Conservation (phyloP, 768 basidiomycete species). For the Auricularia sp. region DNA sequence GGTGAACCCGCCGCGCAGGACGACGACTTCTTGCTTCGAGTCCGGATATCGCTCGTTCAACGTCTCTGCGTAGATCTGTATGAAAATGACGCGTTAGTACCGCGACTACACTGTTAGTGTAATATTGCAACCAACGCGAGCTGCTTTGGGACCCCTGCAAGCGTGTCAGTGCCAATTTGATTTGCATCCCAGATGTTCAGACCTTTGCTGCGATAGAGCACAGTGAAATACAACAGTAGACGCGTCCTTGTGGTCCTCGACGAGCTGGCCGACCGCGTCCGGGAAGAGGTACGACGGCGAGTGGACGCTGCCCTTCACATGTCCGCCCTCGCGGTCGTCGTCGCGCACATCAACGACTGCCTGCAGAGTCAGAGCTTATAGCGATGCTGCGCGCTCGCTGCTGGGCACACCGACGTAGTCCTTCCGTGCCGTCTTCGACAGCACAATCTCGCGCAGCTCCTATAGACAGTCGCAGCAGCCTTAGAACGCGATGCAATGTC, state of each 20-base stretch:
- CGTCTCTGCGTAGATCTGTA: constrained; percentile 59
- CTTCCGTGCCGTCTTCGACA: constrained; percentile 41
- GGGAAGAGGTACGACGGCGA: constrained; percentile 54
- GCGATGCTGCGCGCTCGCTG: not conserved
- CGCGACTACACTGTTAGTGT: not conserved
- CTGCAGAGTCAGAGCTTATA: not conserved
- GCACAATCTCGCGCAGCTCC: not conserved
- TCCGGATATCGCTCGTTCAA: constrained; percentile 32
- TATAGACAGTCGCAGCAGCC: not conserved
- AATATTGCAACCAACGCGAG: constrained; percentile 35
- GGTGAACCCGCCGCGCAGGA: constrained; percentile 65
- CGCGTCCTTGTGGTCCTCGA: constrained; percentile 50
- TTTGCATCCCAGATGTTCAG: constrained; percentile 1
- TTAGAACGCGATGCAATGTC: not conserved
- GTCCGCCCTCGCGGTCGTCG: constrained; percentile 68
- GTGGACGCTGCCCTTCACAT: constrained; percentile 58
- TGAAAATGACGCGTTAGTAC: not conserved
- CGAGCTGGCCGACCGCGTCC: constrained; percentile 44
- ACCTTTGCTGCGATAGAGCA: constrained; percentile 68
- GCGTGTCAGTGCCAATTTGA: constrained; percentile 7
- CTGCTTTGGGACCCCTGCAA: constrained; percentile 66
- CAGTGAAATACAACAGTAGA: constrained; percentile 71
- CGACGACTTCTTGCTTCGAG: constrained; percentile 43
- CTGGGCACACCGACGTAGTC: constrained; percentile 40
- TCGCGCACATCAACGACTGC: constrained; percentile 76